Percentiles rank a stretch among this genome's conserved stretches.
These are phyloP conservation scores for Narthecium ossifragum DNA, from an alignment of 106 monocot genomes.

Conservation along the genomic window DNA sequence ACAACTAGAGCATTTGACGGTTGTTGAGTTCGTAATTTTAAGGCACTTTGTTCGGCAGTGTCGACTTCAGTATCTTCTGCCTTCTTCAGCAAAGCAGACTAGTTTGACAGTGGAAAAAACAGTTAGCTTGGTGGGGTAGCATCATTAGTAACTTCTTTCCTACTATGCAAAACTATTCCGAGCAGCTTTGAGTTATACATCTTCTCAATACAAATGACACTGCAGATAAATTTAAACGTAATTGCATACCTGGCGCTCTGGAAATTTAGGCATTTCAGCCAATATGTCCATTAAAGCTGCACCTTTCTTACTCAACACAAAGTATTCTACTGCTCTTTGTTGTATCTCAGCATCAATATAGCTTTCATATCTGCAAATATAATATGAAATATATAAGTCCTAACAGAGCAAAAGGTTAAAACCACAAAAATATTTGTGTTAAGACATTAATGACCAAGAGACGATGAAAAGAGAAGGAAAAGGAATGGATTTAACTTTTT, in stretches of 20 bases:
- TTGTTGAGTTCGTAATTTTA: constrained; percentile 85
- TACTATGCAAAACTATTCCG: too few relatives aligned
- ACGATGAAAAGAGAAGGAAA: background rate
- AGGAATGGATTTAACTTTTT: constrained; percentile 51
- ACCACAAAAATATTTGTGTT: background rate
- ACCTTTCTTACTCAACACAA: constrained; percentile 83
- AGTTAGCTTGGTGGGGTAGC: background rate
- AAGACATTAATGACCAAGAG: too few relatives aligned
- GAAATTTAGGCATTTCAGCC: constrained; percentile 99
- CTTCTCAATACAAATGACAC: background rate
- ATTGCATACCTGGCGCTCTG: constrained; percentile 79
- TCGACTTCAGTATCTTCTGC: constrained; percentile 93
- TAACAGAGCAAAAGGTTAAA: background rate
- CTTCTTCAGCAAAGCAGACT: constrained; percentile 90
- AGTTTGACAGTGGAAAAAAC: constrained; percentile 4
- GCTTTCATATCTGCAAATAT: constrained; percentile 70
- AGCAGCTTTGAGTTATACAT: too few relatives aligned
- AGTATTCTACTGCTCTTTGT: constrained; percentile 99
- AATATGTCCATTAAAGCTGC: constrained; percentile 76
- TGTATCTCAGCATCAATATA: constrained; percentile 98
- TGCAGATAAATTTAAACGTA: background rate
- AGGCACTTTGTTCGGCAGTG: constrained; percentile 97
- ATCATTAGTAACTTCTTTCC: too few relatives aligned
- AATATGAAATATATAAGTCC: background rate
- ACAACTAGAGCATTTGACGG: constrained; percentile 91